Percentiles rank a stretch among this genome's conserved stretches.
phyloP scores from a whole-genome alignment of 2,329 filamentous ascomycete species.

The Blastomyces parvus region DNA sequence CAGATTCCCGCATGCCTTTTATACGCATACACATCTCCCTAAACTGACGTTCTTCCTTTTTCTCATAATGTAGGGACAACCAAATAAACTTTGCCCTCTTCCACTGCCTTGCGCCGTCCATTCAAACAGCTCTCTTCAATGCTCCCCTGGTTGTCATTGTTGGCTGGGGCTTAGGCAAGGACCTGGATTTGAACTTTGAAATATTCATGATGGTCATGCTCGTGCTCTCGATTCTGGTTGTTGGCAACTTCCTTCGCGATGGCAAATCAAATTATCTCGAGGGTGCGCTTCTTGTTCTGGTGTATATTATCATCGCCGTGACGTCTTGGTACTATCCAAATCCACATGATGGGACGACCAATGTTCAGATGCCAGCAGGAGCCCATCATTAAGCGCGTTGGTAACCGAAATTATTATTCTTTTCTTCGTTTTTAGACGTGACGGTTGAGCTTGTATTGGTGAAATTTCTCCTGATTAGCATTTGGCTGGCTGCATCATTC shows the following conservation, averaged over 20 bases:
- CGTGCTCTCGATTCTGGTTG: constrained; percentile 73
- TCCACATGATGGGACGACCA: constrained; percentile 27
- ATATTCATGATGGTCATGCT: constrained; percentile 76
- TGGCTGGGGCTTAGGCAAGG: constrained; percentile 63
- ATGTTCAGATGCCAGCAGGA: constrained; percentile 10
- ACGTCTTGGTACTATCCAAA: constrained; percentile 54
- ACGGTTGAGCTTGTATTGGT: background rate
- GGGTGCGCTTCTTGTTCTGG: constrained; percentile 63
- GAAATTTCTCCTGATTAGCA: background rate
- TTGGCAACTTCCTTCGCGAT: constrained; percentile 79
- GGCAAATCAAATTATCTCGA: constrained; percentile 87
- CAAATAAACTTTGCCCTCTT: constrained; percentile 74
- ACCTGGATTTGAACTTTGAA: constrained; percentile 75
- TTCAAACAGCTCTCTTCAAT: constrained; percentile 85
- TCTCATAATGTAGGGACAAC: constrained; percentile 28
- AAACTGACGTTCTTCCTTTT: constrained; percentile 13
- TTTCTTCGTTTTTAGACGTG: background rate
- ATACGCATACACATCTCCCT: background rate
- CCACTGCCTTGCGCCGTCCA: constrained; percentile 75
- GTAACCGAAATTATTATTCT: background rate
- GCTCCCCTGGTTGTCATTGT: constrained; percentile 74
- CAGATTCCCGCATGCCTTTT: background rate
- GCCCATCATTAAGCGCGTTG: background rate
- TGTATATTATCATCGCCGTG: constrained; percentile 55
- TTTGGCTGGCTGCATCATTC: no score